A percentile compares a stretch with the other conserved stretches of the same genome.
Conservation (phyloP, 352 stramenopile genomes). For the Thalassiosira hispida region DNA sequence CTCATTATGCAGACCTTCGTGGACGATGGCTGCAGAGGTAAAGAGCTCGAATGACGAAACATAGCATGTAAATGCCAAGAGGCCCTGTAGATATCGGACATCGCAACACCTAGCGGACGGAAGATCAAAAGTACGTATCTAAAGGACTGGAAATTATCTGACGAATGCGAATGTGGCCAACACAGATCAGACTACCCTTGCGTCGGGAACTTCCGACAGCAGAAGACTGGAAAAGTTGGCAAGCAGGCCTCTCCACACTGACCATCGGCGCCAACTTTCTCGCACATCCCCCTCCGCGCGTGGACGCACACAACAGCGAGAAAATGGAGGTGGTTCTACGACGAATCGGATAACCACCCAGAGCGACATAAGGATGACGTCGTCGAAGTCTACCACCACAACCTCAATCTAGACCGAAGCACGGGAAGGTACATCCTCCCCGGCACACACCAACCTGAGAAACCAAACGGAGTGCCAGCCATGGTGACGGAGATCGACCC, state of each 20-base stretch:
- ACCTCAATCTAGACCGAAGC: no score
- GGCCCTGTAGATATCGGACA: conserved; percentile 5
- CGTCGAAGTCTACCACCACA: no score
- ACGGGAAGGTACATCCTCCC: no score
- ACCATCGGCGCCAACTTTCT: not conserved
- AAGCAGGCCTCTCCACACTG: not conserved
- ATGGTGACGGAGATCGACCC: no score
- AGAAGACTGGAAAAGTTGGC: conserved; percentile 20
- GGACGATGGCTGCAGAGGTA: not conserved
- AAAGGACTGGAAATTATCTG: not conserved
- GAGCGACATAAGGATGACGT: no score
- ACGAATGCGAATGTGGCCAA: not conserved
- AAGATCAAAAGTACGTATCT: no score
- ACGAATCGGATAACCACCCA: no score
- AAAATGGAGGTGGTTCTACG: no score
- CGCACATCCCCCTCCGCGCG: not conserved
- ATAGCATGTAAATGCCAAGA: not conserved
- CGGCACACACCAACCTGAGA: not conserved
- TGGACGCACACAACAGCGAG: not conserved
- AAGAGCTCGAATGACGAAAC: not conserved
- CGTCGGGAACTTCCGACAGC: not conserved
- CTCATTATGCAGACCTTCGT: not conserved
- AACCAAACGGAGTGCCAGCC: no score
- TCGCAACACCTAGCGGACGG: not conserved
- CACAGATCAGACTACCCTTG: not conserved